Base-by-base conservation (phyloP, 495 filamentous ascomycete genomes). In the Endocarpon pusillum region DNA sequence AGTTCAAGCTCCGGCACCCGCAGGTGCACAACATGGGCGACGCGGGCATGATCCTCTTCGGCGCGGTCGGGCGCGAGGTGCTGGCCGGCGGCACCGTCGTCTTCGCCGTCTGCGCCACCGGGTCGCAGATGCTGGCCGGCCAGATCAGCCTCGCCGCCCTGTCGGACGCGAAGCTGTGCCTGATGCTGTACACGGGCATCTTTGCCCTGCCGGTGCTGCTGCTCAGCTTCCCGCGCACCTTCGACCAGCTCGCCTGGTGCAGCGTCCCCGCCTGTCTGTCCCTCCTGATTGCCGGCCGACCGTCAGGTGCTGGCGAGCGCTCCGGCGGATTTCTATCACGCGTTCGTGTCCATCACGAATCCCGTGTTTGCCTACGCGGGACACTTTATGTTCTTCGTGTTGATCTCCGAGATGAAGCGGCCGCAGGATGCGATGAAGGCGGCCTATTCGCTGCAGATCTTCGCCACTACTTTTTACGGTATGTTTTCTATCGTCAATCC, bases 321-420 rank as follows among this genome's bases (percentile, higher is more conserved):
- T n/a, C n/a, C n/a, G n/a, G n/a, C n/a, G n/a, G n/a, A n/a, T 14
- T 31, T 31, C 28, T 46, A 41, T 27, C 42, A 51, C 30, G 64
- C 52, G 4, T 64, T 68, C 41, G 39, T 48, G 1, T 51, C 54
- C 3, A 55, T 64, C 3, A 55, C 54, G 23, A 66, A 67, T 40
- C 65, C 62, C 21, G 56, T 62, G 41, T 64, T 62, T 23, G 57
- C 59, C 19, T 62, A 62, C 45, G 61, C 75, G 60, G 59, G 77
- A 39, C 67, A 81, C 59, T 59, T 80, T 46, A 68, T 75, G 44
- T 76, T 82, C 58, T 80, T 86, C 59, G 68, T 62, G 36, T 73
- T 87, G 46, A 78, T 81, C 46, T 69, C 75, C 38, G 81, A 87
- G 50, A 76, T 87, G 66, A 68, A 75, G 44, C 64, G 68, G 0